Base-by-base conservation (phyloP, 768 basidiomycete genomes). In the Kwoniella sp. region DNA sequence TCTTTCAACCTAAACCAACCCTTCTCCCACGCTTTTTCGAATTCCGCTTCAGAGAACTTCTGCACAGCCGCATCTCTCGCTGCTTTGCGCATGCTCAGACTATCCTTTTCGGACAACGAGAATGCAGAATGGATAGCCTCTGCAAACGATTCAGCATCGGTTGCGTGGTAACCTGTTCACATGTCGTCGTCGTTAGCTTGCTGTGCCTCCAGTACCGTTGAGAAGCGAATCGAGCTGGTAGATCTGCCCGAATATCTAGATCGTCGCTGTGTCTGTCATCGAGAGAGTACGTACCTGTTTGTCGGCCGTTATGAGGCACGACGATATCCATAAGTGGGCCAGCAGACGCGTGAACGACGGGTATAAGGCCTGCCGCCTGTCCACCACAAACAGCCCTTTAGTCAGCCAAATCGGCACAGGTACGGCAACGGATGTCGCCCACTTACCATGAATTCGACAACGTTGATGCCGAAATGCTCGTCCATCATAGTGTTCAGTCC, bases 391-490 rank as follows among this genome's bases (percentile, higher is more conserved):
- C 2, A 20, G 7, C 48, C 47, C 28, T 38, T n/a, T 50, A 5
- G 25, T 23, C 2, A 25, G 15, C 4, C 30, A 20, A 48, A 28
- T 26, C 23, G n/a, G 20, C 17, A 56, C 3, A 12, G 20, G 9
- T 41, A n/a, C 2, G 57, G 34, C 25, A 17, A 9, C 11, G 8
- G 11, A 45, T n/a, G n/a, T 4, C 41, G 28, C n/a, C 23, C n/a
- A 79, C 86, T 69, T 55, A 91, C 94, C 94, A 98, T 95, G 72
- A 91, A 95, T 79, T 99, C 95, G 8, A 99, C 95, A 38, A 99
- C 85, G 72, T 93, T 96, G 79, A 99, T 98, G 1, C 96, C 95
- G 68, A 98, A 99, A 78, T 99, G 95, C 80, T 99, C 95, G 75
- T 98, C 93, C 0, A 93, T 86, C 95, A 99, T 99, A 15, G 95